Evolutionary conservation across 495 filamentous ascomycete species (phyloP).

Genomic region (Trichocladium antarcticum): DNA sequence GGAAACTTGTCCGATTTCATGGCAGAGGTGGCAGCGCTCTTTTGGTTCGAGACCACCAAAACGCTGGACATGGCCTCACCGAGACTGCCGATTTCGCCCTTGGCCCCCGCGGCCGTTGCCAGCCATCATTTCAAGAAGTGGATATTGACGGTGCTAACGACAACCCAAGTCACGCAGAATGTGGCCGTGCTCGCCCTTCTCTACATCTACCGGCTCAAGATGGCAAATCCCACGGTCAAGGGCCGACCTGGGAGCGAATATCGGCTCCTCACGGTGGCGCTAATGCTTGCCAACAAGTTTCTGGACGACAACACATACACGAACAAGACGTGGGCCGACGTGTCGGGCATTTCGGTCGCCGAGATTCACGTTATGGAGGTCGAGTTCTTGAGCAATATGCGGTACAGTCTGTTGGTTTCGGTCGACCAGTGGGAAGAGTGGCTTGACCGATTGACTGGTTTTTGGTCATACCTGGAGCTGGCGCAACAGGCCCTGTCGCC

Average conservation of each 20-base stretch:
- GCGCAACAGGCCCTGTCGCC: constrained; percentile 25
- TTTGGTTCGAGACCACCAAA: constrained; percentile 92
- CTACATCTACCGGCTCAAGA: constrained; percentile 90
- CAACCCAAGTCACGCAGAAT: constrained; percentile 94
- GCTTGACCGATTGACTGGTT: constrained; percentile 68
- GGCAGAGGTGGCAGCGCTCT: constrained; percentile 88
- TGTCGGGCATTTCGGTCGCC: constrained; percentile 84
- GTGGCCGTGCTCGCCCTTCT: constrained; percentile 84
- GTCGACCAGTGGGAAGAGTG: constrained; percentile 75
- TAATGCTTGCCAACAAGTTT: constrained; percentile 99
- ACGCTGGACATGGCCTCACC: constrained; percentile 53
- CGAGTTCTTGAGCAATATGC: constrained; percentile 97
- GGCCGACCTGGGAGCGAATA: constrained; percentile 93
- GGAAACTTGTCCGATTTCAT: constrained; percentile 72
- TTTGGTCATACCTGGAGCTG: constrained; percentile 67
- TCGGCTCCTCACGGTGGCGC: constrained; percentile 83
- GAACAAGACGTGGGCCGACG: constrained; percentile 99
- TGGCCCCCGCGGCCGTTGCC: constrained; percentile 65
- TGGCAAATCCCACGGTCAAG: constrained; percentile 71
- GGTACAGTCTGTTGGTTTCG: constrained; percentile 81
- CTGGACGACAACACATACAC: constrained; percentile 99
- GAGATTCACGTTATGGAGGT: constrained; percentile 99
- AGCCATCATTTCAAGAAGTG: constrained; percentile 78
- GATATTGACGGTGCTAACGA: constrained; percentile 81
- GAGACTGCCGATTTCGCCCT: constrained; percentile 34